Base-by-base conservation (phyloP, 306 rosid genomes). In the Castanea sativa region DNA sequence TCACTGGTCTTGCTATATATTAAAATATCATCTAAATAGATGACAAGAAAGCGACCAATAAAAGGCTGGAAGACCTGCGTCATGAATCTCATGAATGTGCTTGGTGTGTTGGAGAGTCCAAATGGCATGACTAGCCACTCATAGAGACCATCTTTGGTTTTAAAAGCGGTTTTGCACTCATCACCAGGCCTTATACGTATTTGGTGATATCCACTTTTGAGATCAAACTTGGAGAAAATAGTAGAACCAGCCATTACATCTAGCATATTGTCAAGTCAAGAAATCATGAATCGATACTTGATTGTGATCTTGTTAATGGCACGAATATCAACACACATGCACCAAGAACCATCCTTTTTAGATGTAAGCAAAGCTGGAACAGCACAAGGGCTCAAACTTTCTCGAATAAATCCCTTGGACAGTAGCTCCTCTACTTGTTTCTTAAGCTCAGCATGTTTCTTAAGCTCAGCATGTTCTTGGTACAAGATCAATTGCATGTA, bases 71-170 rank as follows among this genome's bases (percentile, higher is more conserved):
- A 38, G 2, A 57, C 16, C 10, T 73, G 18, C 1, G n/a, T 65
- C 74, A 80, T 80, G 3, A 45, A 38, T 1, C 69, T 0, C 52
- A 80, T 80, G 4, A 73, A 80, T 1, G 74, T 63, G 18, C 79
- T 65, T 1, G 59, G 30, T 19, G 69, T 20, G 19, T 79, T 79
- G 2, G 57, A 72, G 2, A 60, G 61, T n/a, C 83, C 74, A 64
- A 73, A 78, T 4, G 49, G 70, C 69, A 57, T 70, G 11, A 78
- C 71, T 25, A 78, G 1, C 60, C 76, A 70, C 15, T 38, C 49
- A 49, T 20, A 23, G 1, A 78, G 32, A 5, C 59, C 59, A 11
- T 56, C 9, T 6, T 5, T 12, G 0, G 58, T 63, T 57, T 63
- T 73, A 13, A 71, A 79, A 0, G 61, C 0, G 2, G 77, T 71